Evolutionary conservation across 352 stramenopile species (phyloP).

Genomic region (Phytophthora citricola): DNA sequence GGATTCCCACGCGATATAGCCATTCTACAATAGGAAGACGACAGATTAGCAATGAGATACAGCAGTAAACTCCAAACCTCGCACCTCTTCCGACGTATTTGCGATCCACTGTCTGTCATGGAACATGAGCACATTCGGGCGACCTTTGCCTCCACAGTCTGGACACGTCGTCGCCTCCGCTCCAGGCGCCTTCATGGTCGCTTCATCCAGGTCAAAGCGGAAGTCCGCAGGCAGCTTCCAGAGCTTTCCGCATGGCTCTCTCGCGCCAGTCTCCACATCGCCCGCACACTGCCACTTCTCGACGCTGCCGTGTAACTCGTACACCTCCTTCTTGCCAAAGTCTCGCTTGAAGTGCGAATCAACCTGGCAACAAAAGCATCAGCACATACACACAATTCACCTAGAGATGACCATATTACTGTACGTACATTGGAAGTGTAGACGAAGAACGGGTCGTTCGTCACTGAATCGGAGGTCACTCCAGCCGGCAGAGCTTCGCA

Average conservation of each 20-base stretch:
- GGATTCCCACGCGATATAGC: slow-evolving; percentile 81
- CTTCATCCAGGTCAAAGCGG: slow-evolving; percentile 68
- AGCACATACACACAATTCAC: too few relatives aligned
- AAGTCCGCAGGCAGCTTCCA: slow-evolving; percentile 65
- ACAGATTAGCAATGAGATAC: neutral
- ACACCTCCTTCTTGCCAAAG: slow-evolving; percentile 80
- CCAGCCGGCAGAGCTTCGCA: slow-evolving; percentile 37
- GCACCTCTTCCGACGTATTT: slow-evolving; percentile 72
- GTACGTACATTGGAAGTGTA: slow-evolving; percentile 92
- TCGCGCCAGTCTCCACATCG: slow-evolving; percentile 40
- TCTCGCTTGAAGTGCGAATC: slow-evolving; percentile 88
- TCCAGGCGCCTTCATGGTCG: slow-evolving; percentile 70
- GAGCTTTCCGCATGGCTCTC: slow-evolving; percentile 49
- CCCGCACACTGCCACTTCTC: slow-evolving; percentile 83
- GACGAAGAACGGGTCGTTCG: slow-evolving; percentile 86
- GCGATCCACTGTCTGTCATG: slow-evolving; percentile 86
- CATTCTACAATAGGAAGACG: slow-evolving; percentile 34
- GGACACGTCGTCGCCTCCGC: slow-evolving; percentile 46
- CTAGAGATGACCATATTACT: too few relatives aligned
- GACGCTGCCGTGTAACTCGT: slow-evolving; percentile 90
- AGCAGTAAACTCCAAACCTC: neutral
- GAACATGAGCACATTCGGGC: slow-evolving; percentile 94
- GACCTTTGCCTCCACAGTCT: slow-evolving; percentile 65
- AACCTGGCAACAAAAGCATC: slow-evolving; percentile 44
- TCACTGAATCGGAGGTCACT: slow-evolving; percentile 39